phyloP scores from a whole-genome alignment of 495 filamentous ascomycete genomes.

The Aspergillus steynii region DNA sequence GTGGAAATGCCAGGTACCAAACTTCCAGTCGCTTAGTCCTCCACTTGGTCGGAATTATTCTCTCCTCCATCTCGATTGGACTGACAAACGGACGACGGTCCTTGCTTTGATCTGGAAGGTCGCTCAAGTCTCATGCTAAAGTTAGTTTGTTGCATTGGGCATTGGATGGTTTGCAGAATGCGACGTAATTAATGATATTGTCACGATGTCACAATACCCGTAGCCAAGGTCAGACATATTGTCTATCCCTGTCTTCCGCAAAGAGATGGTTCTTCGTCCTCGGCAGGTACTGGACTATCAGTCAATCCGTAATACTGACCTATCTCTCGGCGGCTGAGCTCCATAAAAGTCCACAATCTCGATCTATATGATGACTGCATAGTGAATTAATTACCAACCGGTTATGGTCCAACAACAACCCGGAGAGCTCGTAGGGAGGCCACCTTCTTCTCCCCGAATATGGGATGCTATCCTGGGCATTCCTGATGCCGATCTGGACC shows the following conservation, averaged over 20 bases:
- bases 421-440: too few species aligned
- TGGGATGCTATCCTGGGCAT: conserved; percentile 23
- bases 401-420: too few species aligned
- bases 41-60: conserved; percentile 6
- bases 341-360: too few species aligned
- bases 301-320: too few species aligned
- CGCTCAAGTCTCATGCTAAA: neutral
- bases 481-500: conserved; percentile 19
- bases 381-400: neutral
- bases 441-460: neutral
- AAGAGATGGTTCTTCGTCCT: neutral
- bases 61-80: conserved; percentile 1
- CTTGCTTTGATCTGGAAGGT: neutral
- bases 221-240: too few species aligned
- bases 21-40: conserved; percentile 12
- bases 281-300: too few species aligned
- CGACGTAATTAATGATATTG: neutral
- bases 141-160: neutral
- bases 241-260: neutral
- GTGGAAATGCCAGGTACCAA: conserved; percentile 16
- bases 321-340: too few species aligned
- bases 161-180: neutral
- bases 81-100: neutral
- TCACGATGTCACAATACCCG: neutral
- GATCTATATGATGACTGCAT: neutral